Percentiles rank a stretch among this genome's conserved stretches.
These are phyloP conservation scores for Aspergillus coremiiformis DNA, from an alignment of 495 filamentous ascomycete genomes.

Conservation along the genomic window DNA sequence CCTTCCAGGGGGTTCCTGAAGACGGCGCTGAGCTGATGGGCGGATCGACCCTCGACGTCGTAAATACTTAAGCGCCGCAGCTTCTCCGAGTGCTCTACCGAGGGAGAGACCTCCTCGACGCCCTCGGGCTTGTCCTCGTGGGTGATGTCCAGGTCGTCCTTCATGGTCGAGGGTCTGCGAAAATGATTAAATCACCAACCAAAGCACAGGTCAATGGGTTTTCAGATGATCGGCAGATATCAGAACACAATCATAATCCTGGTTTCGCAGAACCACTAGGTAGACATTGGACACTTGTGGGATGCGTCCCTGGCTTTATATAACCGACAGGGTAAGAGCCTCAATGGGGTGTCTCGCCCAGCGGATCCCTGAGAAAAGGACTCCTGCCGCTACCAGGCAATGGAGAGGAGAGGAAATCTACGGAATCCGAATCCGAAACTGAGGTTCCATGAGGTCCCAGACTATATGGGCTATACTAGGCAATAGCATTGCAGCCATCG, in stretches of 20 bases:
- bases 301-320: too few species aligned
- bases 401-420: background rate
- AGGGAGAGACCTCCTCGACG: background rate
- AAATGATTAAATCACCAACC: background rate
- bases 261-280: background rate
- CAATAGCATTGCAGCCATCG: background rate
- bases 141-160: background rate
- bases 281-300: too few species aligned
- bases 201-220: background rate
- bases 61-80: conserved; percentile 4
- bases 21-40: conserved; percentile 23
- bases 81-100: conserved; percentile 8
- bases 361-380: background rate
- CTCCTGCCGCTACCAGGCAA: background rate
- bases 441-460: background rate
- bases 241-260: background rate
- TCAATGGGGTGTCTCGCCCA: background rate
- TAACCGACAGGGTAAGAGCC: background rate
- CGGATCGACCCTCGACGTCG: conserved; percentile 18
- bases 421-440: background rate
- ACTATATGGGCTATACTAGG: background rate
- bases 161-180: background rate
- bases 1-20: conserved; percentile 47
- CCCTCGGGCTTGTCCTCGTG: background rate
- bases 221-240: background rate